Evolutionary conservation across 345 rosid genomes (phyloP), one percentile per base, ranked within the genome.

Genomic region (Eucalyptus tenuipes): DNA sequence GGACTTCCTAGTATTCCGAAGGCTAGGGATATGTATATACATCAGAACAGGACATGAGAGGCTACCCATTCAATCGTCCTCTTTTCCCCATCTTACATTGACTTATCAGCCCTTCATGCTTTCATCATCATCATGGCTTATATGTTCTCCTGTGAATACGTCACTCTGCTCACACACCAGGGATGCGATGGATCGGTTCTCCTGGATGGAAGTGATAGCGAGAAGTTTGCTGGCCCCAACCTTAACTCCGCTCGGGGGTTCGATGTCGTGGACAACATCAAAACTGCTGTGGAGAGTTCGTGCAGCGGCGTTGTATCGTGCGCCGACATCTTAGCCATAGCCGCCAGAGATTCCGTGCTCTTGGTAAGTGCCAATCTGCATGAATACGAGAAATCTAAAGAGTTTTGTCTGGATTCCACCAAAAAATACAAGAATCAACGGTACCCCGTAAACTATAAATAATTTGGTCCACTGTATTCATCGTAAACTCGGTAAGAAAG

Each of bases 301-400:
- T 96, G 98, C 91, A 93, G 93, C 49, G 98, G 96, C 45, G 91
- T 94, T 88, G 97, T 95, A 33, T 96, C 97, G 2, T 96, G 98
- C 88, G 96, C 96, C 50, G 98, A 96, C 91, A 93, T 95, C 88
- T 89, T 96, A 52, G 85, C 97, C 84, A 86, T 96, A n/a, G 95
- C 97, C 52, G 95, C 99, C 48, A 90, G 98, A 6, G 98, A 97
- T 88, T 95, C 98, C 1, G 95, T 93, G 57, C 86, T 92, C 90
- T 89, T 97, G 49, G 98, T 96, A 92, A 91, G 96, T 90, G 85
- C 45, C 61, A 7, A 11, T 24, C 47, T 18, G 47, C 13, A 40
- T 75, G 16, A 75, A 75, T 75, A 20, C 27, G 5, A 75, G 84
- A 20, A 20, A 75, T 20, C 42, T 8, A 18, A 10, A 37, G 81